phyloP scores from a whole-genome alignment of 2,329 filamentous ascomycete species.

The Colletotrichum sp. region DNA sequence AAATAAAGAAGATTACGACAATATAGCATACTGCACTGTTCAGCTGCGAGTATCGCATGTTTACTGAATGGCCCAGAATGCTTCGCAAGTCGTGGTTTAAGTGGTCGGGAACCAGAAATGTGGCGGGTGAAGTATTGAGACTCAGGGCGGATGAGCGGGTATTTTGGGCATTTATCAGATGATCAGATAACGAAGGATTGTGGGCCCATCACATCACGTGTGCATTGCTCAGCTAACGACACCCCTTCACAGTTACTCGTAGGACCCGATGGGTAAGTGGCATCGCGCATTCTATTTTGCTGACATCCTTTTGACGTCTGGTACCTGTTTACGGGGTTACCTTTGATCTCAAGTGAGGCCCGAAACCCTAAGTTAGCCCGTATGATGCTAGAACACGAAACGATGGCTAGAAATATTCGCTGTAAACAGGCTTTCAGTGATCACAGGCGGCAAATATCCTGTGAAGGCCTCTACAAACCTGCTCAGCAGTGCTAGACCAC shows the following conservation, averaged over 20 bases:
- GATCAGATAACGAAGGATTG: background rate
- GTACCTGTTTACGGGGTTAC: background rate
- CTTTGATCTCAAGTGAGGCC: background rate
- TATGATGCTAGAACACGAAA: background rate
- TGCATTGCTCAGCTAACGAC: constrained; percentile 49
- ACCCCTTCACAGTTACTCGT: background rate
- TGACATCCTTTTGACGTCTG: background rate
- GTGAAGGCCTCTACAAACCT: background rate
- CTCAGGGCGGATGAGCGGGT: background rate
- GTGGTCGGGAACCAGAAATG: background rate
- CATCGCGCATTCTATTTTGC: background rate
- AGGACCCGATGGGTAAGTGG: background rate
- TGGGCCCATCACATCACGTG: background rate
- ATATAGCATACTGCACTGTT: too few relatives aligned
- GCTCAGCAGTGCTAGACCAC: background rate
- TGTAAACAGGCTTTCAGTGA: background rate
- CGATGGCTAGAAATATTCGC: background rate
- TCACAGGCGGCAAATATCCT: background rate
- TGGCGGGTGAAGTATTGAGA: background rate
- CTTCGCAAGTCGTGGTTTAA: background rate
- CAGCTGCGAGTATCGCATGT: background rate
- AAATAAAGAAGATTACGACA: background rate
- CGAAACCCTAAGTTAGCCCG: background rate
- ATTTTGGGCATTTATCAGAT: background rate
- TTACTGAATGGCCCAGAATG: background rate